Conservation (phyloP, 2,329 filamentous ascomycete genomes). For the Podosphaera aphanis region DNA sequence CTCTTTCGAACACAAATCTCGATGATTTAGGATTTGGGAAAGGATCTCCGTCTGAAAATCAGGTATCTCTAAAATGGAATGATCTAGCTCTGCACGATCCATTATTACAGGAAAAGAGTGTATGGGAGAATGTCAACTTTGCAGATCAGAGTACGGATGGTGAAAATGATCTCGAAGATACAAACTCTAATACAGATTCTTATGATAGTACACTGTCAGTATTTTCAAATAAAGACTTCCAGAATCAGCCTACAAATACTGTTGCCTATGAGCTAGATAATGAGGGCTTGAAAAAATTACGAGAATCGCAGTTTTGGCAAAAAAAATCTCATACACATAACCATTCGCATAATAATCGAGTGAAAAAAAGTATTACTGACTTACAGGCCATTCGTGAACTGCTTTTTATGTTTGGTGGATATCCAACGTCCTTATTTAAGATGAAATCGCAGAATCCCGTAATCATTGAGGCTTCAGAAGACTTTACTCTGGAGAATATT, state of each 20-base stretch:
- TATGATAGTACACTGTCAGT: constrained; percentile 14
- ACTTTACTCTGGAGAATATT: constrained; percentile 18
- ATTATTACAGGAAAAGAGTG: constrained; percentile 37
- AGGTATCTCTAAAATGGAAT: constrained; percentile 44
- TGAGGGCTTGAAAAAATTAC: constrained; percentile 18
- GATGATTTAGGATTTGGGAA: constrained; percentile 34
- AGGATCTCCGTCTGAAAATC: constrained; percentile 21
- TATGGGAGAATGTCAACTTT: constrained; percentile 53
- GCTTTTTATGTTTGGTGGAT: constrained; percentile 64
- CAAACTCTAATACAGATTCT: constrained; percentile 16
- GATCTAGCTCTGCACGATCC: constrained; percentile 58
- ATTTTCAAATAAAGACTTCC: constrained; percentile 12
- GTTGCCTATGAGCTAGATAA: constrained; percentile 13
- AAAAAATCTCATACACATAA: constrained; percentile 12
- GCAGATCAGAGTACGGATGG: constrained; percentile 36
- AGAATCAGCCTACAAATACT: constrained; percentile 15
- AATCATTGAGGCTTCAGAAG: constrained; percentile 11
- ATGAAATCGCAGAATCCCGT: constrained; percentile 18
- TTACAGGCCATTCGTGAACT: constrained; percentile 52
- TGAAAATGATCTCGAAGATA: constrained; percentile 16
- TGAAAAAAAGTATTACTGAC: constrained; percentile 24
- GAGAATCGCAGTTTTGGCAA: constrained; percentile 25
- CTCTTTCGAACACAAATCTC: constrained; percentile 44
- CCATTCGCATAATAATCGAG: constrained; percentile 9
- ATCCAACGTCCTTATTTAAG: constrained; percentile 49